Percentiles rank a stretch among this genome's conserved stretches.
phyloP scores from a whole-genome alignment of 73 alveolate genomes.

The Paramecium bursaria region DNA sequence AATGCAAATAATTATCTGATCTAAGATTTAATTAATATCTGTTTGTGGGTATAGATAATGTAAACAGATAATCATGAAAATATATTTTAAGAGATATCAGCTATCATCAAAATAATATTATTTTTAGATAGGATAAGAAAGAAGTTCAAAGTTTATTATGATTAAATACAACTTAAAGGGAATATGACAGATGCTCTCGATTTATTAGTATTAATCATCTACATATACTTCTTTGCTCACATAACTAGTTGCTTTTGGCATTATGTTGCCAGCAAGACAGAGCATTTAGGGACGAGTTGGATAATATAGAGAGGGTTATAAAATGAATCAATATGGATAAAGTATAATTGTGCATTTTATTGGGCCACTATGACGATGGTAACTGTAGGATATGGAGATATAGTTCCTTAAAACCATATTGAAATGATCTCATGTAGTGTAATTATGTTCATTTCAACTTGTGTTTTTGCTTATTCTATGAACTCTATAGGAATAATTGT shows the following conservation, averaged over 20 bases:
- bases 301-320: neutral
- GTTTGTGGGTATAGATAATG: neutral
- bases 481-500: constrained; percentile 65
- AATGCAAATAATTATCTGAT: too few relatives aligned
- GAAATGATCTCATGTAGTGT: constrained; percentile 30
- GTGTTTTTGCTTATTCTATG: constrained; percentile 66
- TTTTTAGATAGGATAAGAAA: neutral
- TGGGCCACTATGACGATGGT: constrained; percentile 71
- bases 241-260: constrained; percentile 42
- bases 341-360: constrained; percentile 59
- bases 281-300: constrained; percentile 18
- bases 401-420: constrained; percentile 38
- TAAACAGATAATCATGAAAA: neutral
- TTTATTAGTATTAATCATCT: neutral
- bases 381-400: constrained; percentile 69
- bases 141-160: neutral
- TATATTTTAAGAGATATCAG: neutral
- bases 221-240: constrained; percentile 28
- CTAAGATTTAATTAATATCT: neutral
- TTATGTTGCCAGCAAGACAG: constrained; percentile 4
- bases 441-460: constrained; percentile 57
- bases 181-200: neutral
- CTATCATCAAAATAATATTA: neutral
- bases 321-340: constrained; percentile 5
- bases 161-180: constrained; percentile 8